phyloP scores from a whole-genome alignment of 371 early-diverging fungal genomes.

The Rhizopus delemar region DNA sequence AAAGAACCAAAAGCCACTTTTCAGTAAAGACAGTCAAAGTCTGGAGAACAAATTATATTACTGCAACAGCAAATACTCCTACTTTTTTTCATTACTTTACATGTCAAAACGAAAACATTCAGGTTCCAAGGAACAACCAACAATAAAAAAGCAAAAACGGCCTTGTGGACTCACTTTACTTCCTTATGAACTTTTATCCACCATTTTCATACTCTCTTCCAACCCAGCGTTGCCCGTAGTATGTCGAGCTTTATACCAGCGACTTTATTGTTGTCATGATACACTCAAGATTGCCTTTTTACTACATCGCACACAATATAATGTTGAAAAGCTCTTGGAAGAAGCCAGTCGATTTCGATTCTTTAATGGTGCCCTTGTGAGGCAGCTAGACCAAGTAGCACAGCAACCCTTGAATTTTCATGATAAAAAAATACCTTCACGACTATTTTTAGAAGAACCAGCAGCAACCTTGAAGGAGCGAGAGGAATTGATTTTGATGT shows the following conservation, averaged over 20 bases:
- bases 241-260: slow-evolving; percentile 24
- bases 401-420: slow-evolving; percentile 16
- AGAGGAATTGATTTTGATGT: slow-evolving; percentile 20
- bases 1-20: too few relatives aligned
- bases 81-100: background rate
- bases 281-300: slow-evolving; percentile 36
- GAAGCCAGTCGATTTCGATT: slow-evolving; percentile 37
- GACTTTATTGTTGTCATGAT: slow-evolving; percentile 29
- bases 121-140: slow-evolving; percentile 8
- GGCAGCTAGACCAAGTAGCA: slow-evolving; percentile 27
- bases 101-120: slow-evolving; percentile 27
- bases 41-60: too few relatives aligned
- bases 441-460: slow-evolving; percentile 30
- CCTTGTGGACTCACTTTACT: slow-evolving; percentile 18
- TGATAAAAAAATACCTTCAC: slow-evolving; percentile 38
- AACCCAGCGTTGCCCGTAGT: slow-evolving; percentile 37
- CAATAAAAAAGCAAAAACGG: slow-evolving; percentile 10
- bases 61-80: too few relatives aligned
- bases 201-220: slow-evolving; percentile 40
- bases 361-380: slow-evolving; percentile 29
- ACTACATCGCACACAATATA: slow-evolving; percentile 26
- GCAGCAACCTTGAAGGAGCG: slow-evolving; percentile 6
- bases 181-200: slow-evolving; percentile 44
- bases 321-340: slow-evolving; percentile 23
- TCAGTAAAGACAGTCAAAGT: too few relatives aligned